Evolutionary conservation across 2,329 filamentous ascomycete species (phyloP), one percentile per base, ranked within the genome.

Genomic region (Lizonia empirigonia): DNA sequence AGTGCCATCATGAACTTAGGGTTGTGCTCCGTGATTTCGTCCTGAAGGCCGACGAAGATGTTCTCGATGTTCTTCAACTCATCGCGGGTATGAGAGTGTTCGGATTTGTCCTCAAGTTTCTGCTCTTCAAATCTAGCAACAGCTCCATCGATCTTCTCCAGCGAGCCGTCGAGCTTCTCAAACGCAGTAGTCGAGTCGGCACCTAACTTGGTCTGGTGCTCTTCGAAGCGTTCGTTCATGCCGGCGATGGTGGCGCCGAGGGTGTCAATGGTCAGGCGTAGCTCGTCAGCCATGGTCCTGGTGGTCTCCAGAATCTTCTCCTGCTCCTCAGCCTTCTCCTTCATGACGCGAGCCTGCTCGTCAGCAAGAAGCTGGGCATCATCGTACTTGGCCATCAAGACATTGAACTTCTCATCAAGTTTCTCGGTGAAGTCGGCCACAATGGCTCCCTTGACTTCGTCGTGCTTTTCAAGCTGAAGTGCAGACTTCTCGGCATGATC

Each of bases 151-250:
- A 87, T 86, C 4, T 93, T 86, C 37, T 93, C 87, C 47, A 95
- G 90, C 3, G 49, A 52, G 20, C 42, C 38, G 22, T 52, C 49
- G 12, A 96, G 88, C 59, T 88, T 87, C 42, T 82, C 84, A 62
- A 96, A 93, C 23, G 96, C 90, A 0, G 89, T 91, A 76, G 90
- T 90, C 7, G 90, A 93, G 35, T 94, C 91, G 65, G 91, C 87
- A 48, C 90, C 86, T 82, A 93, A 88, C 74, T 91, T 93, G 66
- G 96, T 90, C 49, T 92, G 83, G 1, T 89, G 88, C 45, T 95
- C 90, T 0, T 87, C 89, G 45, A 96, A 85, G 6, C 86, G 87
- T 27, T 70, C 69, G 26, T 77, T 74, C 67, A 80, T 76, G 15
- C 69, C 70, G 4, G 77, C 77, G 32, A 81, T 70, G n/a, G 78